Evolutionary conservation across 169 alveolate species (phyloP), one percentile per base, ranked within the genome.

Genomic region (Cryptosporidium sp.): DNA sequence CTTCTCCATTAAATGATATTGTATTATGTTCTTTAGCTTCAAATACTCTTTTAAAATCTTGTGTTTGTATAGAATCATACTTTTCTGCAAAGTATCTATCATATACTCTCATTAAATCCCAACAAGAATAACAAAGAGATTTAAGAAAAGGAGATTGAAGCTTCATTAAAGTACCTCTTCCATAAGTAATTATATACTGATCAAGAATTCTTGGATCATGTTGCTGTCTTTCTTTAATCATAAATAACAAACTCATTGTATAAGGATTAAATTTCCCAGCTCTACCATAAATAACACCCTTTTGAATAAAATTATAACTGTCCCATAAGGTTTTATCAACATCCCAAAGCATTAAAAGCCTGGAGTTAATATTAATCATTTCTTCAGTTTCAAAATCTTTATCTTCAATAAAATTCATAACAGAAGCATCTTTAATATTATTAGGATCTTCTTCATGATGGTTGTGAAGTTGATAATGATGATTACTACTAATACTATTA

Each of bases 71-170:
- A 21, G 73, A 60, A 65, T 80, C 87, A 10, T 61, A n/a, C 33
- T 80, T 65, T 21, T 60, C 67, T 8, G 87, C 87, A 80, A 80
- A 80, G 33, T 80, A 80, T 33, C 87, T 33, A 44, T 80, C 73
- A 31, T 61, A 80, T 60, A 80, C 61, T 35, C 87, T 60, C 68
- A 80, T 61, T 5, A 80, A 44, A n/a, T 80, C 87, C 87, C 87
- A 80, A 23, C 87, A 80, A 42, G 87, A 60, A 18, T 33, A 39
- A 48, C 87, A 80, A 9, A 80, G 61, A 8, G 68, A n/a, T 21
- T 48, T 60, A 21, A 80, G 58, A n/a, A 52, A 58, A 6, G 51
- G 53, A 1, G 73, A 51, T 52, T 80, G 87, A 14, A 80, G 75
- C 35, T 80, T 80, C 16, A 31, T 37, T 7, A 80, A n/a, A 14